These are phyloP conservation scores for Kluyveromyces wickerhamii DNA, from an alignment of 805 yeast genomes.

Conservation along the genomic window DNA sequence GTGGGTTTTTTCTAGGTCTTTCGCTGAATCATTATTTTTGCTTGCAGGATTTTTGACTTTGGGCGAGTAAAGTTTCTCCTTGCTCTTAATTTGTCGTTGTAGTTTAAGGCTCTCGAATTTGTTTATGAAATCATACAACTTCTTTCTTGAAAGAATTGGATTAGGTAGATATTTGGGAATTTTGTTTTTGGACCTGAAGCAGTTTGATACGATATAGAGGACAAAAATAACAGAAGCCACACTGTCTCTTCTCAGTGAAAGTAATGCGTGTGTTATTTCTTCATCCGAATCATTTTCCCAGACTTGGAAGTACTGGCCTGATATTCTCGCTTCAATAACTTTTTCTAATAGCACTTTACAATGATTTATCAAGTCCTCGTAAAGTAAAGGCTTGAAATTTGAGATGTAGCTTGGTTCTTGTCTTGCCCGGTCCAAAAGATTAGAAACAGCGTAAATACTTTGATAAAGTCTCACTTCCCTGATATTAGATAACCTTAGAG, in stretches of 20 bases:
- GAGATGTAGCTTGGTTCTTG: constrained; percentile 33
- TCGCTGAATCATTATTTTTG: neutral
- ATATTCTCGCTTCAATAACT: constrained; percentile 41
- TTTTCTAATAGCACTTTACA: constrained; percentile 36
- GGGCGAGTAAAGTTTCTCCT: neutral
- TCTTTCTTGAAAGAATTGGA: constrained; percentile 35
- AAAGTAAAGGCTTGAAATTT: constrained; percentile 29
- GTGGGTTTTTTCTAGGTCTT: constrained; percentile 24
- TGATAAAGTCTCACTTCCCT: constrained; percentile 43
- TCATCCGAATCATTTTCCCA: constrained; percentile 36
- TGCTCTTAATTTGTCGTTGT: neutral
- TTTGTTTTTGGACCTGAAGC: constrained; percentile 31
- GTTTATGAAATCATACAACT: constrained; percentile 34
- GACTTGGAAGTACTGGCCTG: constrained; percentile 39
- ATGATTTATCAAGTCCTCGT: constrained; percentile 29
- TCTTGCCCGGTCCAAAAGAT: constrained; percentile 30
- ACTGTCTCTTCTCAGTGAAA: constrained; percentile 40
- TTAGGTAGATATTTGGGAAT: constrained; percentile 41
- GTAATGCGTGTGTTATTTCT: constrained; percentile 32
- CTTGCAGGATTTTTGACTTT: neutral
- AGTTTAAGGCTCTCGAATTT: constrained; percentile 21
- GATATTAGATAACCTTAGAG: constrained; percentile 37
- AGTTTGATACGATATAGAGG: constrained; percentile 37
- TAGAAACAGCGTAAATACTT: constrained; percentile 33
- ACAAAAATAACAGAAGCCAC: constrained; percentile 39